Evolutionary conservation across 2,329 filamentous ascomycete genomes (phyloP), one percentile per base, ranked within the genome.

Genomic region (Ophiostoma angusticollis): DNA sequence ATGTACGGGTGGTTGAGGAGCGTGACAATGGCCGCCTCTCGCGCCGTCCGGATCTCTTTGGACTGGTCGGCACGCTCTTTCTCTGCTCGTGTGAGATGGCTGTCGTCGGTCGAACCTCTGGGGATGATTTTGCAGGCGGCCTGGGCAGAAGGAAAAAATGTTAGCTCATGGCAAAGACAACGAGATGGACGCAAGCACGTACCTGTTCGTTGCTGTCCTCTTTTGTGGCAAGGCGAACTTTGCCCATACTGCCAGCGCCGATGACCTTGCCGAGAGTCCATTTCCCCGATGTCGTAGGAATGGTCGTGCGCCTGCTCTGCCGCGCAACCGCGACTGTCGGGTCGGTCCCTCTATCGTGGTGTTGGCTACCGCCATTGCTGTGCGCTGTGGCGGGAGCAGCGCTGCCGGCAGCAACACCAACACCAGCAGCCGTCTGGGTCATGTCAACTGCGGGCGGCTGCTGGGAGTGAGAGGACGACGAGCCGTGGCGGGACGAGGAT

Each of bases 121-220:
- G 91, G 89, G 31, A 98, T 86, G 50, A 98, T 96, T 63, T 98
- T 98, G 58, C 94, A 86, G 25, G 91, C 91, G 45, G 93, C 87
- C 85, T 91, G 21, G n/a, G n/a, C 9, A 28, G 12, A 16, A 22
- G 13, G 9, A 43, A 28, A 30, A 18, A 39, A 28, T 18, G 42
- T 9, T 7, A 4, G 21, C 35, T 33, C n/a, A 12, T 28, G 17
- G n/a, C 4, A 18, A 9, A 19, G 18, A 19, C 2, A 14, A 30
- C 1, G 6, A 9, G 28, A 39, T 31, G 5, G 9, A 40, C 11
- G 4, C 12, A 31, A 22, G n/a, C n/a, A n/a, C 70, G 52, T 63
- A 87, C 85, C 76, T 95, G 84, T 65, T 96, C 91, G 50, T 81
- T 83, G 16, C 83, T 84, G 52, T 93, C 87, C 50, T 81, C 72